These are phyloP conservation scores for Phytophthora nicotianae DNA, from an alignment of 352 stramenopile species.

Conservation along the genomic window DNA sequence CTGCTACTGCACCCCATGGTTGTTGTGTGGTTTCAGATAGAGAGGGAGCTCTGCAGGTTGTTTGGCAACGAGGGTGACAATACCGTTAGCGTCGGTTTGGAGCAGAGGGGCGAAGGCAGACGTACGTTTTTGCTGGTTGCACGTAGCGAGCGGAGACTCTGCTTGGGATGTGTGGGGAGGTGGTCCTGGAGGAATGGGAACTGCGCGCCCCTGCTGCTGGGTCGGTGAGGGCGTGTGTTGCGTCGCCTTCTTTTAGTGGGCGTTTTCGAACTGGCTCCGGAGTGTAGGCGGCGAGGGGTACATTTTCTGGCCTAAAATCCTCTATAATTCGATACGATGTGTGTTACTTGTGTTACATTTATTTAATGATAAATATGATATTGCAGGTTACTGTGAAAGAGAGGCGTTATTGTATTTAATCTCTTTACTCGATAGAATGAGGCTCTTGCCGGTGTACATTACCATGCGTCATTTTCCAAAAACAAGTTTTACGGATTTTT, in stretches of 20 bases:
- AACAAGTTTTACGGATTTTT: background rate
- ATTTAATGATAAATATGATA: background rate
- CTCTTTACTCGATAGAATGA: background rate
- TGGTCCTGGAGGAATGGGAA: slow-evolving; percentile 25
- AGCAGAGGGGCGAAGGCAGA: background rate
- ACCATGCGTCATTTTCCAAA: background rate
- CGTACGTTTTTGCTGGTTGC: slow-evolving; percentile 14
- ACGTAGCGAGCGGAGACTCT: slow-evolving; percentile 14
- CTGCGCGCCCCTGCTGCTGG: slow-evolving; percentile 13
- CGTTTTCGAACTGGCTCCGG: slow-evolving; percentile 32
- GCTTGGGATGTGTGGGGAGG: background rate
- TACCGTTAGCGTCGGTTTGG: slow-evolving; percentile 11
- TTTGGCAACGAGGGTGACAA: slow-evolving; percentile 15
- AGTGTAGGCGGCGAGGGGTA: slow-evolving; percentile 25
- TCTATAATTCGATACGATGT: background rate
- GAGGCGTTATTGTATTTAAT: background rate
- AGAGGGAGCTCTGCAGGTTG: slow-evolving; percentile 9
- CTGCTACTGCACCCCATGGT: slow-evolving; percentile 43
- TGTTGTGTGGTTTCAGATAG: slow-evolving; percentile 21
- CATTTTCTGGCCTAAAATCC: slow-evolving; percentile 23
- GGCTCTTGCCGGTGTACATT: background rate
- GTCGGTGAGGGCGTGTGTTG: slow-evolving; percentile 20
- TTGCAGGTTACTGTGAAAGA: background rate
- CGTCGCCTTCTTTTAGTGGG: slow-evolving; percentile 13
- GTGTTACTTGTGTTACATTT: background rate